These are phyloP conservation scores for Kockiozyma suomiensis DNA, from an alignment of 805 yeast species.

Conservation along the genomic window DNA sequence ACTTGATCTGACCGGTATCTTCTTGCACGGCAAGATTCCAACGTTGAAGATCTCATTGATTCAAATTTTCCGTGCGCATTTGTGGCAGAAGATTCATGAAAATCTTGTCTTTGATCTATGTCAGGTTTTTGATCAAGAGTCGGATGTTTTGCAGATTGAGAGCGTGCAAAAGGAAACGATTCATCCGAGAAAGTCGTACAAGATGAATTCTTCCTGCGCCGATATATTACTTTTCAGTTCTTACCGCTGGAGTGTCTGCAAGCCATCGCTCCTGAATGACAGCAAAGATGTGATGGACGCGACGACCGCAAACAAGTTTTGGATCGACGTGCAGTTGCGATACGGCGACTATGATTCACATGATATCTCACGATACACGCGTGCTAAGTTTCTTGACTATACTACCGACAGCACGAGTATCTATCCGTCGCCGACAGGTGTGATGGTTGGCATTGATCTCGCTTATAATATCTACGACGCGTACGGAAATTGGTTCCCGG, in stretches of 20 bases:
- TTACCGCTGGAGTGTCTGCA: constrained; percentile 73
- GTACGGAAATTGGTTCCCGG: constrained; percentile 97
- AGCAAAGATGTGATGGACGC: constrained; percentile 64
- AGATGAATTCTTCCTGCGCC: constrained; percentile 94
- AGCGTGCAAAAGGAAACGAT: constrained; percentile 86
- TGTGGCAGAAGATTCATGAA: constrained; percentile 99
- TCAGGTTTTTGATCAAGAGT: constrained; percentile 85
- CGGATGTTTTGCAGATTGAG: constrained; percentile 80
- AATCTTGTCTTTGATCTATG: constrained; percentile 90
- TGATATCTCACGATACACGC: constrained; percentile 88
- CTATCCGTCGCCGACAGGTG: constrained; percentile 93
- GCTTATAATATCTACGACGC: constrained; percentile 96
- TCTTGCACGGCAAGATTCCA: constrained; percentile 96
- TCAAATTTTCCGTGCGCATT: constrained; percentile 95
- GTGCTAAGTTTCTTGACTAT: constrained; percentile 91
- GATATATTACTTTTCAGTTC: constrained; percentile 78
- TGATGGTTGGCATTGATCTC: constrained; percentile 85
- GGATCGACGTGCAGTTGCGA: constrained; percentile 93
- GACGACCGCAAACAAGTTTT: constrained; percentile 64
- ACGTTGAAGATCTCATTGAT: constrained; percentile 92
- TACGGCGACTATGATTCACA: constrained; percentile 98
- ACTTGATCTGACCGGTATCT: constrained; percentile 93
- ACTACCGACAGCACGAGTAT: constrained; percentile 82
- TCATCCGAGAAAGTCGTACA: constrained; percentile 96
- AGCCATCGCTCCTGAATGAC: constrained; percentile 79